Conservation (phyloP, 345 rosid species). For the Raphanus raphanistrum region DNA sequence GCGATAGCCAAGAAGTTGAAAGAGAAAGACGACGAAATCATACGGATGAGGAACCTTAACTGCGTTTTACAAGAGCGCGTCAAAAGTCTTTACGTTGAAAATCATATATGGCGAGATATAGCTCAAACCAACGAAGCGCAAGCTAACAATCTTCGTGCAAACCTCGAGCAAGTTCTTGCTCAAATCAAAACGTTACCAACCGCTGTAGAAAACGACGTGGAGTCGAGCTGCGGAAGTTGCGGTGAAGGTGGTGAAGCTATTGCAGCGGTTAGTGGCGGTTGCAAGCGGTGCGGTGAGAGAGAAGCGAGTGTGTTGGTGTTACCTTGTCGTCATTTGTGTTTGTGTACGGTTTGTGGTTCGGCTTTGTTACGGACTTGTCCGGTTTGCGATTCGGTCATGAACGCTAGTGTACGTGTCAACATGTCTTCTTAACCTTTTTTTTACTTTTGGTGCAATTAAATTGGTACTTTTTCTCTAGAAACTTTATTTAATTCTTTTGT, state of each 20-base stretch:
- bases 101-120: conserved; percentile 63
- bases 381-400: conserved; percentile 50
- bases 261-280: conserved; percentile 28
- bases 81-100: conserved; percentile 52
- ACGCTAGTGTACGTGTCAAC: conserved; percentile 69
- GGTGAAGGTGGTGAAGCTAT: conserved; percentile 30
- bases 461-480: background rate
- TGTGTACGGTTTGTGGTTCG: conserved; percentile 71
- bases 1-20: conserved; percentile 44
- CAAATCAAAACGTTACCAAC: conserved; percentile 47
- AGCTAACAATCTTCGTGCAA: conserved; percentile 56
- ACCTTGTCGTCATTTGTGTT: conserved; percentile 88
- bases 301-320: conserved; percentile 72
- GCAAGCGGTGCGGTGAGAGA: conserved; percentile 64
- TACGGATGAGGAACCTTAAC: conserved; percentile 52
- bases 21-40: conserved; percentile 69
- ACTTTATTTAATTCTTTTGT: background rate
- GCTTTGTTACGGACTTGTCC: conserved; percentile 48
- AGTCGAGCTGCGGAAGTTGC: conserved; percentile 72
- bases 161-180: conserved; percentile 62
- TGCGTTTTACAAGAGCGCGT: conserved; percentile 69
- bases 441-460: background rate
- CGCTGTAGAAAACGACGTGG: conserved; percentile 46
- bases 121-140: conserved; percentile 73
- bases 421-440: conserved; percentile 36